Base-by-base conservation (phyloP, 495 filamentous ascomycete species). In the Podospora australis region DNA sequence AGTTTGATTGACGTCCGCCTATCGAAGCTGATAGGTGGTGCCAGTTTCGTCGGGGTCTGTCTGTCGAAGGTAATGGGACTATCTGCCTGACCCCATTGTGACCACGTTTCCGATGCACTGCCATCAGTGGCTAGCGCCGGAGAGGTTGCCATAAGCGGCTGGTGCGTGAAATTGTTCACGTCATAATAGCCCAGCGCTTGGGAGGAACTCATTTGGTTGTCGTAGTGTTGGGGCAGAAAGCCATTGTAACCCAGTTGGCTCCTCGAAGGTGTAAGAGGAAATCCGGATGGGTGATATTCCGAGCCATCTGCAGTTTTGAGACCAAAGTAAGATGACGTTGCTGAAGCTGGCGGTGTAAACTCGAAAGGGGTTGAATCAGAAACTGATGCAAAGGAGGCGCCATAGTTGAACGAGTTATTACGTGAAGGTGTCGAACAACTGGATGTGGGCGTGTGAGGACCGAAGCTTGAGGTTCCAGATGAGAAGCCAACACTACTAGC, bases 391-490 rank as follows among this genome's bases (percentile, higher is more conserved):
- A 62, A 58, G 4, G 60, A 65, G 1, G 44, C 44, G 29, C 30
- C 41, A 22, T 58, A 56, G 38, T 65, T 54, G 25, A 67, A 34
- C 5, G 51, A 52, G 10, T 46, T 23, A 1, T 46, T 43, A 17
- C 39, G 49, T 26, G 42, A 54, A 20, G 53, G 56, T 4, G 35
- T 66, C 35, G 52, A 64, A 36, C 52, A 54, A 21, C 64, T 63
- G 39, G 69, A 72, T 4, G 55, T 58, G 11, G 70, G 70, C 3
- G 70, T 72, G 39, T 57, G 69, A 4, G 68, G 62, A 21, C 63
- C 65, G 25, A 59, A 67, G 26, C 54, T 45, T 21, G 69, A 62
- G 23, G 66, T 60, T 6, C 55, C 63, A 3, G 64, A 69, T 14
- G 67, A 70, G 32, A 59, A 60, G 41, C 56, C 58, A 36, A 46